Base-by-base conservation (phyloP, 306 rosid genomes). In the Lupinus albus region DNA sequence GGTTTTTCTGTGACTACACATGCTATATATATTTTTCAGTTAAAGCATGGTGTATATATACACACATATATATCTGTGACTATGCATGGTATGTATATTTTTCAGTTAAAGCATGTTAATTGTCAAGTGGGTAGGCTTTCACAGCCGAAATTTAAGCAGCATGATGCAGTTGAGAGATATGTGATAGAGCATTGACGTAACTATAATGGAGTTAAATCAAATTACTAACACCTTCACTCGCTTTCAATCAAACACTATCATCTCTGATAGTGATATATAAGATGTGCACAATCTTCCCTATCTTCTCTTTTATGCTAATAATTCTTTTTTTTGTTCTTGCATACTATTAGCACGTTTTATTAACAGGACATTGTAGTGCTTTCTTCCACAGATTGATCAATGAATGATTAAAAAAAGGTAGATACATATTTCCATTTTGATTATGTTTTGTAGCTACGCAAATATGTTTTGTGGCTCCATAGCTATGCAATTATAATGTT, bases 111-210 rank as follows among this genome's bases (percentile, higher is more conserved):
- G 8, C 42, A n/a, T 2, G 30, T 25, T 2, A 25, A 25, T 25
- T 11, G 54, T 21, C 56, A 57, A 30, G 11, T 65, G 57, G 25
- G 35, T 67, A 3, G 14, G 25, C 44, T 38, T 67, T 49, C 61
- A 51, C 36, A 0, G n/a, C 72, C 20, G 7, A 21, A 67, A 52
- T 51, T 36, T 67, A 18, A 65, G 48, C 71, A 65, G 4, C 51
- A 33, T 16, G 15, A 42, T 54, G 0, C 2, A 0, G 11, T 16
- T 32, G 12, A 16, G 30, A 14, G 30, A 2, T 1, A 25, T 25
- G 30, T 25, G 30, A 25, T 25, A 25, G 30, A 25, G 30, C 30
- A 25, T 25, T 25, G 4, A 25, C 30, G 30, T 25, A 25, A 25
- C 30, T 25, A 25, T 18, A 18, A 42, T 44, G 33, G 7, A 42